Percentiles rank a stretch among this genome's conserved stretches.
Conservation (phyloP, 257 asterid species). For the Solanum dulcamara region DNA sequence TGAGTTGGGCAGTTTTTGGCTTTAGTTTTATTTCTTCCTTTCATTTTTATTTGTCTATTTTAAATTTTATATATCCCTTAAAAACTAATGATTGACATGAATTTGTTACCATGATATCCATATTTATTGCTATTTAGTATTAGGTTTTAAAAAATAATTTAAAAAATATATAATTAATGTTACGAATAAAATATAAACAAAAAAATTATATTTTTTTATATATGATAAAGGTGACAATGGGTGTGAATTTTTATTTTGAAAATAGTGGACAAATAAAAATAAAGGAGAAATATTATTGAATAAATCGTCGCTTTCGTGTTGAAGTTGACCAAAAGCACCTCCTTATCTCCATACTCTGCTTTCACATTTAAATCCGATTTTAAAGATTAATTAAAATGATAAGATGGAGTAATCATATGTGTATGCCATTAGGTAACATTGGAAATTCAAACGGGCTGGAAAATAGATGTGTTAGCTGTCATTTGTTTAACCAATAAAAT, state of each 20-base stretch:
- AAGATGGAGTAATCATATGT: not conserved
- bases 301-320: not conserved
- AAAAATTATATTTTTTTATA: too few species aligned
- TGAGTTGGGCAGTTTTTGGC: not conserved
- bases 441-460: slow-evolving; percentile 1
- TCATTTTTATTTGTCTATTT: too few species aligned
- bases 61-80: too few species aligned
- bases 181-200: too few species aligned
- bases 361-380: not conserved
- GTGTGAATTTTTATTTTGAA: too few species aligned
- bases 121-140: too few species aligned
- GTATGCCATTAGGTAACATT: not conserved
- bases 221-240: too few species aligned
- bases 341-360: not conserved
- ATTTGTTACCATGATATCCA: not conserved
- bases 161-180: too few species aligned
- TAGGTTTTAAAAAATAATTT: too few species aligned
- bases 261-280: too few species aligned
- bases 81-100: too few species aligned
- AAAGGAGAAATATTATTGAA: not conserved
- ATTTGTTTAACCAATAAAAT: slow-evolving; percentile 49
- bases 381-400: not conserved
- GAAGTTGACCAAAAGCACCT: not conserved
- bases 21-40: not conserved
- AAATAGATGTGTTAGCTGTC: slow-evolving; percentile 40